phyloP scores from a whole-genome alignment of 768 basidiomycete genomes.

The Lentinula aciculospora region DNA sequence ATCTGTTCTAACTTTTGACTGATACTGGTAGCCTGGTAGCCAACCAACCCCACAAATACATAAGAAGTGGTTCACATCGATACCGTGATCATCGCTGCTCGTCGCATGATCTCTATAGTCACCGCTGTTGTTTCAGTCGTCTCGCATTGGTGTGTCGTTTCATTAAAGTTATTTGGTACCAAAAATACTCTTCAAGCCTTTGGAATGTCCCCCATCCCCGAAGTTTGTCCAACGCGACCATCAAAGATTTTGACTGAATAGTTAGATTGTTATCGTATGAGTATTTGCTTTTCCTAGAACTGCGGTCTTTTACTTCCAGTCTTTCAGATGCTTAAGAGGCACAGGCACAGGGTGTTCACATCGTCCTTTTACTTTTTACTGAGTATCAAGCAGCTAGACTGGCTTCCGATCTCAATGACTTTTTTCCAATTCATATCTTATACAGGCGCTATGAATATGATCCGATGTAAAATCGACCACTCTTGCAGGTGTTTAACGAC shows the following conservation, averaged over 20 bases:
- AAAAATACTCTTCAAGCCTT: not conserved
- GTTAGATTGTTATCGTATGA: not conserved
- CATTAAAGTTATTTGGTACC: not conserved
- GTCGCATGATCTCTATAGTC: not conserved
- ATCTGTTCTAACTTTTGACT: not conserved
- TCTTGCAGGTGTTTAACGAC: not conserved
- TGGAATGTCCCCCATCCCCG: not conserved
- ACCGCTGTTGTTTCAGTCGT: not conserved
- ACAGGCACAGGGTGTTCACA: not conserved
- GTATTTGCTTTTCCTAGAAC: not conserved
- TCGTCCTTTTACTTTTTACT: not conserved
- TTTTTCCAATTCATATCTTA: not conserved
- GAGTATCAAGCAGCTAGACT: not conserved
- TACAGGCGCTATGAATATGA: not conserved
- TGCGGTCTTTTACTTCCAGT: not conserved
- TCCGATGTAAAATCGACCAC: not conserved
- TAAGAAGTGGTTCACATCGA: not conserved
- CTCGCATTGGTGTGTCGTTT: not conserved
- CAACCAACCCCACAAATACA: not conserved
- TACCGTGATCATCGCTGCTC: slow-evolving; percentile 1
- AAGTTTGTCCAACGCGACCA: not conserved
- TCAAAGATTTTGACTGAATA: slow-evolving; percentile 1
- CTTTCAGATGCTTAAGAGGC: not conserved
- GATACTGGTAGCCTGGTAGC: not conserved
- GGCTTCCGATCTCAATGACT: not conserved